Evolutionary conservation across 163 green algal genomes (phyloP).

Genomic region (Volvox carteri): DNA sequence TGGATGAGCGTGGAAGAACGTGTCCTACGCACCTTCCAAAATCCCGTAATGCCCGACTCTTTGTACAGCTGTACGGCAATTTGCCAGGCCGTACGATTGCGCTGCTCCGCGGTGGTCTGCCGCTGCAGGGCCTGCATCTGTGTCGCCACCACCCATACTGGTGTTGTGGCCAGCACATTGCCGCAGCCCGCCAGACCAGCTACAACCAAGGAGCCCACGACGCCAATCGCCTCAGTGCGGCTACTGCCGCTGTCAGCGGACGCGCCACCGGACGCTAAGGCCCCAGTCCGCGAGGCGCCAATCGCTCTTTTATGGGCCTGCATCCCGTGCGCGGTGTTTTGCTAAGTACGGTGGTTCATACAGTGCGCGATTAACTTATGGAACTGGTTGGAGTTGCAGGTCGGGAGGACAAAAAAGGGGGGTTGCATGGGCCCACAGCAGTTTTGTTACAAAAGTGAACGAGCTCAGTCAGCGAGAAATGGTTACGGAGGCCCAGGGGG

Average conservation of each 20-base stretch:
- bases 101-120: not conserved
- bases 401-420: too few species aligned
- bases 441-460: too few species aligned
- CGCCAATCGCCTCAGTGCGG: slow-evolving; percentile 68
- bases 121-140: slow-evolving; percentile 73
- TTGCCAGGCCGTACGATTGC: slow-evolving; percentile 34
- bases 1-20: too few species aligned
- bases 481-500: too few species aligned
- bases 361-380: too few species aligned
- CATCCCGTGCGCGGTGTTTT: too few species aligned
- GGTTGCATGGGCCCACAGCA: too few species aligned
- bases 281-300: not conserved
- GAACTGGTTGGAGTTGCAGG: too few species aligned
- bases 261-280: not conserved
- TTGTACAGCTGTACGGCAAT: slow-evolving; percentile 51
- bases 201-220: slow-evolving; percentile 79
- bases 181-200: slow-evolving; percentile 84
- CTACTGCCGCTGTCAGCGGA: not conserved
- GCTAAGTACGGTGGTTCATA: too few species aligned
- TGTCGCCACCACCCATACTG: slow-evolving; percentile 89
- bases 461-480: too few species aligned
- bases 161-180: slow-evolving; percentile 94
- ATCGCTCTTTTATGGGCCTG: slow-evolving; percentile 17
- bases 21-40: slow-evolving; percentile 56
- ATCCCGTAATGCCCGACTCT: slow-evolving; percentile 38